phyloP scores from a whole-genome alignment of 192 early-diverging fungal species.

The Nowakowskiella sp. region DNA sequence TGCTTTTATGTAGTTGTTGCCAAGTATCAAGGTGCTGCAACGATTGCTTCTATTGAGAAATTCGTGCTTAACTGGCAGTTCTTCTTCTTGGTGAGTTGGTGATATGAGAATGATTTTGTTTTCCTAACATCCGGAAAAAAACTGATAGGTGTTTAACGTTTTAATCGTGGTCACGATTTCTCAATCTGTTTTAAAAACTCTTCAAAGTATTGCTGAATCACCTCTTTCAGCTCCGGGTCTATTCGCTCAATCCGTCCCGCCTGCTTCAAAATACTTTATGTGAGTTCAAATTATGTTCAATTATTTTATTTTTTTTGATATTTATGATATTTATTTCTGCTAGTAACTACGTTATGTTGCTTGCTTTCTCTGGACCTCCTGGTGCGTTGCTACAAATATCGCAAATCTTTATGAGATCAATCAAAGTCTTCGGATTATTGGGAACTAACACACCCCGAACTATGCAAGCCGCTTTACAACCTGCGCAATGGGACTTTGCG shows the following conservation, averaged over 20 bases:
- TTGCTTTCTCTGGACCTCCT: constrained; percentile 56
- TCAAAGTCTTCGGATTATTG: constrained; percentile 36
- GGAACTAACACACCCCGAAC: constrained; percentile 67
- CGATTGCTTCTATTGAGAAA: too few species aligned
- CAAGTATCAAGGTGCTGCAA: constrained; percentile 39
- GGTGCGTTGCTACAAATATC: constrained; percentile 61
- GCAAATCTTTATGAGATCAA: constrained; percentile 53
- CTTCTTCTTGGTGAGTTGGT: constrained; percentile 59
- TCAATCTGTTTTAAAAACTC: constrained; percentile 46
- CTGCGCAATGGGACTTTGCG: constrained; percentile 45
- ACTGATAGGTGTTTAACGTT: constrained; percentile 61
- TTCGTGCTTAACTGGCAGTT: constrained; percentile 63
- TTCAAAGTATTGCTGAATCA: constrained; percentile 46
- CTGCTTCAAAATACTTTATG: constrained; percentile 72
- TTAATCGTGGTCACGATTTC: constrained; percentile 70
- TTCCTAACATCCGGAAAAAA: constrained; percentile 3
- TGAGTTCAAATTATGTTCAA: too few species aligned
- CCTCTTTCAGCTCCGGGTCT: constrained; percentile 39
- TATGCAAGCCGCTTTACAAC: constrained; percentile 44
- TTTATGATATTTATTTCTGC: neutral
- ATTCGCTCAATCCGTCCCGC: constrained; percentile 57
- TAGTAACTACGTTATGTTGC: constrained; percentile 68
- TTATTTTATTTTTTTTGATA: neutral
- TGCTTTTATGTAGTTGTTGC: constrained; percentile 51
- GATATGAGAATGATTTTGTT: neutral